Evolutionary conservation across 2,329 filamentous ascomycete genomes (phyloP).

Genomic region (Venturia carpophila): DNA sequence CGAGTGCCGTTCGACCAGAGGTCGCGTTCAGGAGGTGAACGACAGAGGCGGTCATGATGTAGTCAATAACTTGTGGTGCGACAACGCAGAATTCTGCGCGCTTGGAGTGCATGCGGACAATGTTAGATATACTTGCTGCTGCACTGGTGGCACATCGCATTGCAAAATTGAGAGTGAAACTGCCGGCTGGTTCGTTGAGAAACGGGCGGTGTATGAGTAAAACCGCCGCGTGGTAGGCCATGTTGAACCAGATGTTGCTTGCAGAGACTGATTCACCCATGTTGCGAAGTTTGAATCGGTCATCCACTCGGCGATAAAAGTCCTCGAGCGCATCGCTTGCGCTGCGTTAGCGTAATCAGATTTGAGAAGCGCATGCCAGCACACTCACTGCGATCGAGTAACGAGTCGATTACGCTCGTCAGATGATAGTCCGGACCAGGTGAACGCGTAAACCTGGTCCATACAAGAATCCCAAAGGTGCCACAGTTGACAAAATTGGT

Average conservation of each 20-base stretch:
- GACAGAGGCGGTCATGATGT: slow-evolving; percentile 2
- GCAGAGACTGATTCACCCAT: background rate
- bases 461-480: slow-evolving; percentile 9
- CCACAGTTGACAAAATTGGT: slow-evolving; percentile 4
- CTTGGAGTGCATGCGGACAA: background rate
- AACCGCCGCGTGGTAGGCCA: background rate
- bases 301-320: slow-evolving; percentile 4
- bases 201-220: slow-evolving; percentile 2
- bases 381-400: background rate
- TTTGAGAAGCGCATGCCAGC: background rate
- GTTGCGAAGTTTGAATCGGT: slow-evolving; percentile 7
- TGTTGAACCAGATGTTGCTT: slow-evolving; percentile 2
- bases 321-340: slow-evolving; percentile 3
- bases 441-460: slow-evolving; percentile 1
- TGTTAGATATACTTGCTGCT: background rate
- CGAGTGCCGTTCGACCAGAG: slow-evolving; percentile 5
- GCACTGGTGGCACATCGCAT: slow-evolving; percentile 9
- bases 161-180: slow-evolving; percentile 9
- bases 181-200: slow-evolving; percentile 7
- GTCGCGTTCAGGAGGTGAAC: slow-evolving; percentile 3
- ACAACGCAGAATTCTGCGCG: slow-evolving; percentile 4
- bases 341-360: background rate
- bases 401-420: slow-evolving; percentile 10
- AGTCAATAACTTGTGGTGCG: slow-evolving; percentile 6
- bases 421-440: background rate